Base-by-base conservation (phyloP, 257 asterid genomes). In the Buddleja alternifolia region DNA sequence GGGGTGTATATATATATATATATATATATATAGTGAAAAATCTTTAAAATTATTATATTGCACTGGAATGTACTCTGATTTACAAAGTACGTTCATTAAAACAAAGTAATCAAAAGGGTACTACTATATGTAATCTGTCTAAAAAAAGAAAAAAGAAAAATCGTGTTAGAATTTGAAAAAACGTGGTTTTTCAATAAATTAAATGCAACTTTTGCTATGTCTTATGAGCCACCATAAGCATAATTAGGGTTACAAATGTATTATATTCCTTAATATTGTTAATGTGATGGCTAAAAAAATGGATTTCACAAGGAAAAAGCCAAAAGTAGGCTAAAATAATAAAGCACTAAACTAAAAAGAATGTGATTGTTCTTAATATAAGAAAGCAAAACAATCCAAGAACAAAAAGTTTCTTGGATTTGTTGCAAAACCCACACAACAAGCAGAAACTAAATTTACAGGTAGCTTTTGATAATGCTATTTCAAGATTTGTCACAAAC, bases 361-460 rank as follows among this genome's bases (percentile, higher is more conserved):
- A 6, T 6, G 39, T 39, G 20, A 8, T 29, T 37, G 34, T 25
- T 1, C 12, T 67, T 71, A 32, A 55, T 52, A 25, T 48, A 10
- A 21, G 8, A 41, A 60, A 7, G 44, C 52, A 36, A 62, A 48
- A n/a, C 37, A 29, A 42, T 42, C 56, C 42, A n/a, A 50, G 8
- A 37, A 51, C 34, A 20, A 25, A 51, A 67, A 54, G 62, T 19
- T n/a, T 56, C 55, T 8, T 71, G 61, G 60, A 32, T 53, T 72
- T 59, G 72, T 54, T 73, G 81, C 77, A 62, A 75, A 56, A 71
- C 78, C 81, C 77, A 78, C 74, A 65, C 75, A 70, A 54, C 75
- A 83, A 55, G 66, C 73, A 77, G 78, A 77, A 63, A 57, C 64
- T 44, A 41, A 59, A 23, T 45, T n/a, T 70, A 60, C 2, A 66